Evolutionary conservation across 1,284 basidiomycete species (phyloP), one percentile per base, ranked within the genome.

Genomic region (Ustilago cynodontis): DNA sequence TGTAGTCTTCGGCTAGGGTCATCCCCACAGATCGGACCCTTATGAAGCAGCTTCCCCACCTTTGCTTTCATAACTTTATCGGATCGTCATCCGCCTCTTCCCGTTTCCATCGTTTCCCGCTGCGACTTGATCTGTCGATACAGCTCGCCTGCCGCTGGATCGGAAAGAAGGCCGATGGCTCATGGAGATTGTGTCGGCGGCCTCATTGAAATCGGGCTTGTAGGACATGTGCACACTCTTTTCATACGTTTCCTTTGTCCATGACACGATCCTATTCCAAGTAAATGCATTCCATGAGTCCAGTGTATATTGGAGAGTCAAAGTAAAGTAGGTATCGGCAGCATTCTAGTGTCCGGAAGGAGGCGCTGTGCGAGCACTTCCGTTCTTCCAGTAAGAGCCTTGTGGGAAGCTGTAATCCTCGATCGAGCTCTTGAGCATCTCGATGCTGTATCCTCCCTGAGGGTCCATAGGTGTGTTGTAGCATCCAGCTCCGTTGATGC

Each of bases 401-500:
- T 81, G 78, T 18, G 88, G 88, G 64, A 70, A 77, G 52, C 65
- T 69, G 75, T 83, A 88, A 55, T 86, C 85, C 47, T 82, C 81
- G 73, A 88, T 88, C 13, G 86, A 86, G 55, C 86, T 74, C 37
- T 86, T 84, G 77, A 83, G 86, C 86, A 89, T 88, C 72, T 88
- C 87, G 58, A 84, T 82, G 55, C 71, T 70, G 86, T 88, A 88
- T 8, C 87, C 87, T 47, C 86, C 86, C 67, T 86, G 85, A 31
- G 86, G 76, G 56, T 87, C 86, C 18, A 87, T 87, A 0, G 92
- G 92, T 1, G 93, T 91, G 77, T 94, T 94, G 87, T 97, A 97
- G 53, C 93, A 89, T 26, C 95, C 95, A 37, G 90, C 88, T 11
- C 88, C 82, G 87, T 96, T 96, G 88, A 98, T 95, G 39, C 93